Percentiles rank a stretch among this genome's conserved stretches.
phyloP scores from a whole-genome alignment of 352 stramenopile genomes.

The Blastocystis sp. region DNA sequence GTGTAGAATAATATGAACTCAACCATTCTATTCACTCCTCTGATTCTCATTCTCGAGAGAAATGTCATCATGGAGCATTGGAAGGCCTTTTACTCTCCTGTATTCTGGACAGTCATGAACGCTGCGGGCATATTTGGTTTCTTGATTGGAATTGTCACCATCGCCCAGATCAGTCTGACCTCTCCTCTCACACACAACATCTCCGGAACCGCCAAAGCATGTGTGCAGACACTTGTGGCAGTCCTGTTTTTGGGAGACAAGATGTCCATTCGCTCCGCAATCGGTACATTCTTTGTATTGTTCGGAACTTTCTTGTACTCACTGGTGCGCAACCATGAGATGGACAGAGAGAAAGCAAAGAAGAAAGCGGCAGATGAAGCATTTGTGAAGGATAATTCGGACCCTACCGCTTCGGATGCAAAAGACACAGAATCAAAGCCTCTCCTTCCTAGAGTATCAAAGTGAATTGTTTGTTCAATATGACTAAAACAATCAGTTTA shows the following conservation, averaged over 20 bases:
- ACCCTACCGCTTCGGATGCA: background rate
- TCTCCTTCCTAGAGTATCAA: background rate
- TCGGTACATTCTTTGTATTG: conserved; percentile 72
- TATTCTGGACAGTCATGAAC: conserved; percentile 73
- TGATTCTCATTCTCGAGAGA: conserved; percentile 72
- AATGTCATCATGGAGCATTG: conserved; percentile 63
- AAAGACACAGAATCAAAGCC: conserved; percentile 1
- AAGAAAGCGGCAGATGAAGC: background rate
- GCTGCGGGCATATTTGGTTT: conserved; percentile 76
- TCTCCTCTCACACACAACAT: conserved; percentile 79
- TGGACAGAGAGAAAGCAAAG: conserved; percentile 36
- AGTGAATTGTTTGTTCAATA: background rate
- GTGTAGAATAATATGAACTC: conserved; percentile 82
- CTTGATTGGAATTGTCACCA: conserved; percentile 77
- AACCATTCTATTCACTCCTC: conserved; percentile 72
- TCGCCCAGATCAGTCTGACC: conserved; percentile 75
- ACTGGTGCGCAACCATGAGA: conserved; percentile 42
- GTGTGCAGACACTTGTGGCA: conserved; percentile 72
- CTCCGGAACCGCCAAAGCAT: conserved; percentile 74
- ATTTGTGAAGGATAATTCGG: background rate
- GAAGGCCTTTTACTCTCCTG: conserved; percentile 55
- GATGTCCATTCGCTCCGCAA: conserved; percentile 69
- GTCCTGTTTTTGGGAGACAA: conserved; percentile 76
- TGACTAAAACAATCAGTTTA: background rate
- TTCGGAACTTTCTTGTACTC: conserved; percentile 72